phyloP scores from a whole-genome alignment of 495 filamentous ascomycete genomes.

The Penicillium parvum region DNA sequence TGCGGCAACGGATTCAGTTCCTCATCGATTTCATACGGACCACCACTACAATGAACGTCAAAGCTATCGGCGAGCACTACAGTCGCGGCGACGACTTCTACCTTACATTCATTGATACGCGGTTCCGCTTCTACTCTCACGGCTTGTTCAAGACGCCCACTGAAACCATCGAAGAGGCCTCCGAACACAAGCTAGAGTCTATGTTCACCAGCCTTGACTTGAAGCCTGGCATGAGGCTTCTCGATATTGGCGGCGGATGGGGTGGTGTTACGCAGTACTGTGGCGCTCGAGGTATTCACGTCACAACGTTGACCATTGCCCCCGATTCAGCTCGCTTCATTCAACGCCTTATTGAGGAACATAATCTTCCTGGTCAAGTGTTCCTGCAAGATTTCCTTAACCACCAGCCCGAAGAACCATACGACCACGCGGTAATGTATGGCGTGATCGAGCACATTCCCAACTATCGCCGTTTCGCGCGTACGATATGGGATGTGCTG shows the following conservation, averaged over 20 bases:
- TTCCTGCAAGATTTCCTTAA: slow-evolving; percentile 11
- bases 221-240: slow-evolving; percentile 10
- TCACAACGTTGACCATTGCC: slow-evolving; percentile 9
- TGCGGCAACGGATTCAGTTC: slow-evolving; percentile 13
- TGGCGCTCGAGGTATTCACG: slow-evolving; percentile 16
- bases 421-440: slow-evolving; percentile 9
- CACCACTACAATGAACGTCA: slow-evolving; percentile 10
- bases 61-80: slow-evolving; percentile 16
- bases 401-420: slow-evolving; percentile 8
- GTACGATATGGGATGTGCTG: slow-evolving; percentile 7
- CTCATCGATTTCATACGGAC: slow-evolving; percentile 12
- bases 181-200: slow-evolving; percentile 13
- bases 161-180: slow-evolving; percentile 15
- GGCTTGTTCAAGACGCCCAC: slow-evolving; percentile 9
- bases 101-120: slow-evolving; percentile 13
- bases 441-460: slow-evolving; percentile 15
- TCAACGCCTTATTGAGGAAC: slow-evolving; percentile 2
- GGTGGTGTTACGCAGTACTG: slow-evolving; percentile 21
- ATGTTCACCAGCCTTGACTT: slow-evolving; percentile 11
- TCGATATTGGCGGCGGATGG: slow-evolving; percentile 22
- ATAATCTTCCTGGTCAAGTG: slow-evolving; percentile 7
- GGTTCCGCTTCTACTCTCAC: slow-evolving; percentile 15
- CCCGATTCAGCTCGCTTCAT: slow-evolving; percentile 9
- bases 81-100: slow-evolving; percentile 14
- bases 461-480: slow-evolving; percentile 8